Base-by-base conservation (phyloP, 2,329 filamentous ascomycete genomes). In the Bipolaris gigantea region DNA sequence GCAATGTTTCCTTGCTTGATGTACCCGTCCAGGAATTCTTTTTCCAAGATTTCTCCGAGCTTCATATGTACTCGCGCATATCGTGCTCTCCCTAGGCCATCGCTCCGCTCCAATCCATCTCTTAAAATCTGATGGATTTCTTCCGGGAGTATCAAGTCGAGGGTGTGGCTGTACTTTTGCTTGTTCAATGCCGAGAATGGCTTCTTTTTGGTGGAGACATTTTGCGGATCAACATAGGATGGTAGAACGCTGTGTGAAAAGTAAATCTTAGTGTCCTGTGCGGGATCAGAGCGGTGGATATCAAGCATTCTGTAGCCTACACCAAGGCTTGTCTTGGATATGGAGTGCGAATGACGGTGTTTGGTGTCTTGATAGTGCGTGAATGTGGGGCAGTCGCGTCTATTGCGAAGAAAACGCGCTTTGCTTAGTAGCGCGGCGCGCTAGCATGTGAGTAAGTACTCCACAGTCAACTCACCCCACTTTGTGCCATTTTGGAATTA, bases 1-100 rank as follows among this genome's bases (percentile, higher is more conserved):
- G 90, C 74, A 44, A 95, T 78, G 68, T 91, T 87, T 5, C 90
- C 90, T 92, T 55, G 54, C 2, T 96, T 96, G 62, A 97, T 87
- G 69, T 95, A 92, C 39, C 86, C 80, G n/a, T 84, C 88, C 66
- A 96, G 92, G 65, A 97, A 96, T 0, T 86, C 83, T 1, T 85
- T 84, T 32, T 88, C 81, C 1, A 97, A 71, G 5, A 97, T 70
- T 54, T 90, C 85, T 8, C 81, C 81, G 9, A 96, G 80, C 3
- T 85, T 84, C 82, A 96, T 86, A 61, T 85, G 83, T 2, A 96
- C 85, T 55, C 84, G 83, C 30, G 83, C 83, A 78, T 90, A 95
- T 42, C 75, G 74, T 13, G 77, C 65, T 9, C 63, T 70, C n/a
- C 64, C 63, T 9, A 43, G 48, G 9, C 53, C 50, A 21, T 75